Percentiles rank a stretch among this genome's conserved stretches.
These are phyloP conservation scores for Clonostachys rosea DNA, from an alignment of 2,329 filamentous ascomycete genomes.

Conservation along the genomic window DNA sequence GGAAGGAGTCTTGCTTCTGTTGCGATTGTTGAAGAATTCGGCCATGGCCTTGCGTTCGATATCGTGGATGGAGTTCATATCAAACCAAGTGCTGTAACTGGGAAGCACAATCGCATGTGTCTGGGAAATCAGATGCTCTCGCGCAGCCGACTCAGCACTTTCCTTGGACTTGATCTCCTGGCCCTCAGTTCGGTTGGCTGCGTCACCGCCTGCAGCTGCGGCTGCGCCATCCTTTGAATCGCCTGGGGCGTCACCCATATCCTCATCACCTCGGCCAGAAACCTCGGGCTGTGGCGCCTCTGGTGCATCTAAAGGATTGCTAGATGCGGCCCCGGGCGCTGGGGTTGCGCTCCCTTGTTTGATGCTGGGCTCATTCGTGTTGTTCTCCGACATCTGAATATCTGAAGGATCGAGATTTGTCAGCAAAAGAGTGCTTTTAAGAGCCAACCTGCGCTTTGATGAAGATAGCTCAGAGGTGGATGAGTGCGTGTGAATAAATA, in stretches of 20 bases:
- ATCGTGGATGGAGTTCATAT: conserved; percentile 88
- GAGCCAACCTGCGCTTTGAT: background rate
- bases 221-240: conserved; percentile 44
- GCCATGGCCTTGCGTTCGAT: conserved; percentile 93
- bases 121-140: conserved; percentile 87
- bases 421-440: background rate
- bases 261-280: conserved; percentile 63
- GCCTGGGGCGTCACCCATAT: conserved; percentile 67
- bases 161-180: conserved; percentile 71
- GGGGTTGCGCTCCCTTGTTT: conserved; percentile 59
- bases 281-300: conserved; percentile 53
- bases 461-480: too few relatives aligned
- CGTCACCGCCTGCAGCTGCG: conserved; percentile 39
- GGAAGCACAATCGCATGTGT: conserved; percentile 94
- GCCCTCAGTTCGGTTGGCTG: conserved; percentile 28
- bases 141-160: conserved; percentile 77
- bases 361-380: conserved; percentile 39
- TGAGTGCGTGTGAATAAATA: conserved; percentile 15
- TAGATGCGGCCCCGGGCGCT: conserved; percentile 45
- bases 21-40: conserved; percentile 97
- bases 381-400: conserved; percentile 56
- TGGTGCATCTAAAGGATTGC: conserved; percentile 67
- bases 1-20: conserved; percentile 94
- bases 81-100: conserved; percentile 98
- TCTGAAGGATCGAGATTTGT: conserved; percentile 35